These are phyloP conservation scores for Darksidea phi DNA, from an alignment of 495 filamentous ascomycete species.

Conservation along the genomic window DNA sequence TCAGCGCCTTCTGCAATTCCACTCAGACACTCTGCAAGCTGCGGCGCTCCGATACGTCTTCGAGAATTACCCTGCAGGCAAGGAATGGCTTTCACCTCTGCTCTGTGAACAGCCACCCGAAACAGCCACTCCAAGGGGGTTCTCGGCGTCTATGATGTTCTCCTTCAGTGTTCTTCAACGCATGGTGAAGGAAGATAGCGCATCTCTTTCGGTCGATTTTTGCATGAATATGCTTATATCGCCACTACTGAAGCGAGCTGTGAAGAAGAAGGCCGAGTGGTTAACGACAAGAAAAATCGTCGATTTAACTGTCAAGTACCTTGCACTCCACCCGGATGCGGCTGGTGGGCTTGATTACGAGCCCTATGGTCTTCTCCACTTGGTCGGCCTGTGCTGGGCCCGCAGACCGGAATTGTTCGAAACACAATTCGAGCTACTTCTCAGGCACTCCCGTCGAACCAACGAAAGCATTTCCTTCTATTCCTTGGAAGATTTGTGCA, in stretches of 20 bases:
- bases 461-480: neutral
- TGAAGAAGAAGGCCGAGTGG: conserved; percentile 19
- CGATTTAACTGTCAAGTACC: conserved; percentile 10
- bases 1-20: neutral
- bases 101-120: neutral
- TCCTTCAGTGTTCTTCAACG: conserved; percentile 14
- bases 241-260: conserved; percentile 12
- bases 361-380: neutral
- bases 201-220: neutral
- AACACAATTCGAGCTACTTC: neutral
- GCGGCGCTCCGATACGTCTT: conserved; percentile 11
- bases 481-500: neutral
- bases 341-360: neutral
- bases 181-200: conserved; percentile 1
- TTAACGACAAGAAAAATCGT: conserved; percentile 13
- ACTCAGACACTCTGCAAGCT: conserved; percentile 10
- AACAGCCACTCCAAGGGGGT: neutral
- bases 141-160: conserved; percentile 32
- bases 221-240: conserved; percentile 4
- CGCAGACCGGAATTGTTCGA: conserved; percentile 12
- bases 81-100: neutral
- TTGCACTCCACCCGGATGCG: conserved; percentile 2
- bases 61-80: neutral
- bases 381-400: conserved; percentile 18
- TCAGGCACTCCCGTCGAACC: neutral